Conservation (phyloP, 1,139 yeast species). For the Debaryomyces coudertii region DNA sequence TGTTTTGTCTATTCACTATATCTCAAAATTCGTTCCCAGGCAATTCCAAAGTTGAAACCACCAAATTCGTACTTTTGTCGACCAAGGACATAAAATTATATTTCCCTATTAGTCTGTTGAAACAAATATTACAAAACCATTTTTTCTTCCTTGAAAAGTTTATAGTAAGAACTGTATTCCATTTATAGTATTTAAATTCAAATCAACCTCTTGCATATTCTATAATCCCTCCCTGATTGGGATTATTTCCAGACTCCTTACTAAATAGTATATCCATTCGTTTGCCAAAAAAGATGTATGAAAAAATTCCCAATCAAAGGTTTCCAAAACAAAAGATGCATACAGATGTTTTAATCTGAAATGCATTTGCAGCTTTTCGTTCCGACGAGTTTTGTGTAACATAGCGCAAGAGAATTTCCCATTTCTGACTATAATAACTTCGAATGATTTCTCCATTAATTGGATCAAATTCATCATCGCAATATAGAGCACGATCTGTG, state of each 20-base stretch:
- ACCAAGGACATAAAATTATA: background rate
- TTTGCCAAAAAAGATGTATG: background rate
- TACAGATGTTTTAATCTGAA: conserved; percentile 5
- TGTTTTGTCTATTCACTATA: no score
- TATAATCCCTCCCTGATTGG: background rate
- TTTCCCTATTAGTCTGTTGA: background rate
- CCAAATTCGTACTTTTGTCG: background rate
- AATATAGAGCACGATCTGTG: background rate
- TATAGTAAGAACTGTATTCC: no score
- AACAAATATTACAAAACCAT: background rate
- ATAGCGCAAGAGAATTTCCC: conserved; percentile 6
- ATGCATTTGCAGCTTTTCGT: conserved; percentile 6
- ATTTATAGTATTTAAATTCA: no score
- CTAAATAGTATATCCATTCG: no score
- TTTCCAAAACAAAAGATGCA: conserved; percentile 1
- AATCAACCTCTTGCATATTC: no score
- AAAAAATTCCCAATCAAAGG: background rate
- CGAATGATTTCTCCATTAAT: conserved; percentile 3
- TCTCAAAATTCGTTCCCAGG: no score
- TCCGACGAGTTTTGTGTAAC: conserved; percentile 6
- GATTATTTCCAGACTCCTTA: background rate
- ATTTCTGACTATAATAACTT: conserved; percentile 4
- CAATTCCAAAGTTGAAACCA: no score
- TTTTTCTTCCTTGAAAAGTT: no score
- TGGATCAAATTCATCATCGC: background rate